A percentile compares a stretch with the other conserved stretches of the same genome.
Conservation (phyloP, 176 grass and related monocot genomes). For the Raddia guianensis region DNA sequence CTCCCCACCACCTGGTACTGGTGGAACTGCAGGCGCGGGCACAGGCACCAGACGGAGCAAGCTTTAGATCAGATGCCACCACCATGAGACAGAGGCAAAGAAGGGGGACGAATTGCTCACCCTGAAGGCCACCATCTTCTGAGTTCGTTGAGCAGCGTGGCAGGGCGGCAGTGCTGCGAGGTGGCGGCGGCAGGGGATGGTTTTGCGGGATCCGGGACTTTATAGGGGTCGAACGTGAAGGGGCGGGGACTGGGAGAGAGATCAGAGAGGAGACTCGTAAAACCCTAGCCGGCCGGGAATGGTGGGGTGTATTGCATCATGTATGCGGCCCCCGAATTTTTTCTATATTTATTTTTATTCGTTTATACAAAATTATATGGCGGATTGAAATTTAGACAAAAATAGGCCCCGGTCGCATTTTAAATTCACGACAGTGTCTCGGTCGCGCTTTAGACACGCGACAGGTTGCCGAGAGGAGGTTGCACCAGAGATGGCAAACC, state of each 20-base stretch:
- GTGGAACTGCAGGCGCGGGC: constrained; percentile 61
- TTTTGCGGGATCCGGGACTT: background rate
- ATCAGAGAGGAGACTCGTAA: background rate
- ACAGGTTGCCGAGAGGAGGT: too few relatives aligned
- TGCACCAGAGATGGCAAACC: too few relatives aligned
- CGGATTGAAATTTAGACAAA: too few relatives aligned
- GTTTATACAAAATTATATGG: too few relatives aligned
- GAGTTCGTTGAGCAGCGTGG: background rate
- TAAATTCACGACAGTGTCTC: too few relatives aligned
- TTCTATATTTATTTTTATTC: too few relatives aligned
- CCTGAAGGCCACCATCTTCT: constrained; percentile 63
- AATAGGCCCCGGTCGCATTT: too few relatives aligned
- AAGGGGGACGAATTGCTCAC: constrained; percentile 15
- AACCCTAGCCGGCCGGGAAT: constrained; percentile 37
- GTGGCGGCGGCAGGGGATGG: background rate
- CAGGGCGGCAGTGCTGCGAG: background rate
- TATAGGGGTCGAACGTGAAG: constrained; percentile 24
- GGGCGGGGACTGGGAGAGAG: background rate
- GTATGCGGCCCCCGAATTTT: too few relatives aligned
- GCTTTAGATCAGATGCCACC: constrained; percentile 6
- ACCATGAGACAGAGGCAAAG: background rate
- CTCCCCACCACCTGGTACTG: constrained; percentile 79
- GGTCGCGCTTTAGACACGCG: too few relatives aligned
- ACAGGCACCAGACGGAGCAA: background rate
- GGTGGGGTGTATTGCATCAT: background rate